Conservation (phyloP, 2,329 filamentous ascomycete species). For the Trichoderma afroharzianum region DNA sequence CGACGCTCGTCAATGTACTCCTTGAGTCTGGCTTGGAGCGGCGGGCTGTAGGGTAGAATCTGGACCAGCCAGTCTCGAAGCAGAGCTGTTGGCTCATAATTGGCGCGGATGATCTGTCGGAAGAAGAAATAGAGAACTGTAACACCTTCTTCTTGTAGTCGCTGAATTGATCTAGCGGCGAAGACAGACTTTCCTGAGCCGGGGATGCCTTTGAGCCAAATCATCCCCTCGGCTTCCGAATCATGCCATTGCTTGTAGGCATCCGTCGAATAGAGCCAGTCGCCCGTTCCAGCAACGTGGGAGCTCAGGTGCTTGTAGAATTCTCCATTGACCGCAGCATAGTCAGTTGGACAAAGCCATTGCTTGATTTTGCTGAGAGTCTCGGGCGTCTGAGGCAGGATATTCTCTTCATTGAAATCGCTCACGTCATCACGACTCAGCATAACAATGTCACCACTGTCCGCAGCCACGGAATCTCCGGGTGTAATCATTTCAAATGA, state of each 20-base stretch:
- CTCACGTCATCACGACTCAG: slow-evolving; percentile 1
- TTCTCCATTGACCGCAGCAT: slow-evolving; percentile 25
- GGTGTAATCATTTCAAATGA: neutral
- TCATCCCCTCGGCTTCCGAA: slow-evolving; percentile 18
- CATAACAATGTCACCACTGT: neutral
- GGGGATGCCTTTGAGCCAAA: slow-evolving; percentile 36
- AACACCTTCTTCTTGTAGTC: neutral
- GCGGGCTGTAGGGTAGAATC: slow-evolving; percentile 29
- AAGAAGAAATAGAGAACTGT: slow-evolving; percentile 39
- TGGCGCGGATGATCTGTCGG: slow-evolving; percentile 35
- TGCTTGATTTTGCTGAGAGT: slow-evolving; percentile 21
- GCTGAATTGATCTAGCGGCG: slow-evolving; percentile 27
- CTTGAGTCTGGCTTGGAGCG: slow-evolving; percentile 26
- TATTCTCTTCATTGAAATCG: neutral
- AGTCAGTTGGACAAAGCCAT: slow-evolving; percentile 31
- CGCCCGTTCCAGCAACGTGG: slow-evolving; percentile 22
- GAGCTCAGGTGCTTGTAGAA: slow-evolving; percentile 25
- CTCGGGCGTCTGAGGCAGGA: slow-evolving; percentile 18
- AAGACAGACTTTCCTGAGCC: slow-evolving; percentile 38
- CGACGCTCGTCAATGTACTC: slow-evolving; percentile 2
- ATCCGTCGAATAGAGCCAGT: slow-evolving; percentile 18
- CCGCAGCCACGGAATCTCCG: neutral
- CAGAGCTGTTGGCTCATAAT: slow-evolving; percentile 28
- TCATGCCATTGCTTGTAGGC: slow-evolving; percentile 22
- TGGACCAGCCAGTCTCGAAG: slow-evolving; percentile 36